These are phyloP conservation scores for Lactifluus echinatus DNA, from an alignment of 768 basidiomycete species.

Conservation along the genomic window DNA sequence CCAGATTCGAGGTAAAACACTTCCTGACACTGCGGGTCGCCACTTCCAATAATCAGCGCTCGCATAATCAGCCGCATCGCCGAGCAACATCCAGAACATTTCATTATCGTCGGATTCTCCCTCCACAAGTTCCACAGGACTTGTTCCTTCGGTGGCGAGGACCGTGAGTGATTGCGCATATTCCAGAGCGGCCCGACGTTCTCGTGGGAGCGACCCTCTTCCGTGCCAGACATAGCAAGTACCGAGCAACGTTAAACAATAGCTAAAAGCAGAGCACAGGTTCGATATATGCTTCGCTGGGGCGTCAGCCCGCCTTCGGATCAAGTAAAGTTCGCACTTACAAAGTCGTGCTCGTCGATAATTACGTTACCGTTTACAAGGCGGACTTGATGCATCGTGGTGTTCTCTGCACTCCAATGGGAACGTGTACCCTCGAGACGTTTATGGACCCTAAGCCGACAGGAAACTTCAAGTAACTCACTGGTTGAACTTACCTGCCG, in stretches of 20 bases:
- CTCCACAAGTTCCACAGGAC: slow-evolving; percentile 51
- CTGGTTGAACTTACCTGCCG: slow-evolving; percentile 51
- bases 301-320: slow-evolving; percentile 1
- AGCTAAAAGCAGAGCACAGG: slow-evolving; percentile 80
- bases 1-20: slow-evolving; percentile 49
- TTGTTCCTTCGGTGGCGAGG: slow-evolving; percentile 25
- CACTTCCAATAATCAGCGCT: slow-evolving; percentile 80
- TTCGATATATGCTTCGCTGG: slow-evolving; percentile 45
- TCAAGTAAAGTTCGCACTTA: slow-evolving; percentile 32
- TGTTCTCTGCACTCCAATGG: slow-evolving; percentile 75
- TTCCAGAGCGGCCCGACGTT: slow-evolving; percentile 51
- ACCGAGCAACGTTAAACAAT: slow-evolving; percentile 62
- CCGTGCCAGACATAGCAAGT: slow-evolving; percentile 79
- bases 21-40: slow-evolving; percentile 35
- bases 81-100: slow-evolving; percentile 82
- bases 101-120: slow-evolving; percentile 62
- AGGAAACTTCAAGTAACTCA: background rate
- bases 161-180: slow-evolving; percentile 48
- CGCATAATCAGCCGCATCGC: slow-evolving; percentile 63
- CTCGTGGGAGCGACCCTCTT: slow-evolving; percentile 49
- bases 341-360: slow-evolving; percentile 69
- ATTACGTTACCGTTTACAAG: slow-evolving; percentile 39
- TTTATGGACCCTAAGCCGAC: background rate
- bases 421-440: slow-evolving; percentile 50
- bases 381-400: slow-evolving; percentile 71